A percentile compares a stretch with the other conserved stretches of the same genome.
Evolutionary conservation across 371 early-diverging fungal species (phyloP).

Genomic region (Haplosporangium sp.): DNA sequence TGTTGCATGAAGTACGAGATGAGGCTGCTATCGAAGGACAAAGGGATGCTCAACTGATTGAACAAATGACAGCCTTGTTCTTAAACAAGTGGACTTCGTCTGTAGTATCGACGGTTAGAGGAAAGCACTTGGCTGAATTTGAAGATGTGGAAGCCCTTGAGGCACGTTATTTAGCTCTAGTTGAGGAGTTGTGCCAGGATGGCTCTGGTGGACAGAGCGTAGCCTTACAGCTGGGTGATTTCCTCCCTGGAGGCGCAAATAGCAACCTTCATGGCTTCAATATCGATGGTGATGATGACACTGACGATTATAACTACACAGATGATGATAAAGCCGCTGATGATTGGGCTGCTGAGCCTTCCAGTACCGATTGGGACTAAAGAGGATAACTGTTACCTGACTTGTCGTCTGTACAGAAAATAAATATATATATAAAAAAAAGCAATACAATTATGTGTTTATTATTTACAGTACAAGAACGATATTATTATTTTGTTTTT

Average conservation of each 20-base stretch:
- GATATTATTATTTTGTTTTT: background rate
- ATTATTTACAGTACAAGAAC: background rate
- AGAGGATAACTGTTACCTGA: too few relatives aligned
- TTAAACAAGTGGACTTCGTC: conserved; percentile 23
- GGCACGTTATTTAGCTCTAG: conserved; percentile 25
- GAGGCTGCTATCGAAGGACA: conserved; percentile 47
- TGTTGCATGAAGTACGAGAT: conserved; percentile 36
- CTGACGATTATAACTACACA: background rate
- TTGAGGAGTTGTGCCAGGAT: conserved; percentile 43
- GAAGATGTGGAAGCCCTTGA: conserved; percentile 29
- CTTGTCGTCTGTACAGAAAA: background rate
- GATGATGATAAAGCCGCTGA: too few relatives aligned
- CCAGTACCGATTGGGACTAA: too few relatives aligned
- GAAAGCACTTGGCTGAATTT: conserved; percentile 29
- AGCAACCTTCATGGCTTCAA: background rate
- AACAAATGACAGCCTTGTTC: conserved; percentile 28
- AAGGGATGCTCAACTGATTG: conserved; percentile 48
- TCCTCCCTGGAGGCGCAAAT: conserved; percentile 29
- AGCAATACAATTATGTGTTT: background rate
- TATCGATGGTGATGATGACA: background rate
- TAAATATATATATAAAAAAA: background rate
- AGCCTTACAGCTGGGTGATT: conserved; percentile 35
- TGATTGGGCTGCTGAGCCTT: too few relatives aligned
- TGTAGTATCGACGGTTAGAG: conserved; percentile 7
- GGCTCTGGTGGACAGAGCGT: conserved; percentile 50